Conservation (phyloP, 306 rosid genomes). For the Trifolium pratense region DNA sequence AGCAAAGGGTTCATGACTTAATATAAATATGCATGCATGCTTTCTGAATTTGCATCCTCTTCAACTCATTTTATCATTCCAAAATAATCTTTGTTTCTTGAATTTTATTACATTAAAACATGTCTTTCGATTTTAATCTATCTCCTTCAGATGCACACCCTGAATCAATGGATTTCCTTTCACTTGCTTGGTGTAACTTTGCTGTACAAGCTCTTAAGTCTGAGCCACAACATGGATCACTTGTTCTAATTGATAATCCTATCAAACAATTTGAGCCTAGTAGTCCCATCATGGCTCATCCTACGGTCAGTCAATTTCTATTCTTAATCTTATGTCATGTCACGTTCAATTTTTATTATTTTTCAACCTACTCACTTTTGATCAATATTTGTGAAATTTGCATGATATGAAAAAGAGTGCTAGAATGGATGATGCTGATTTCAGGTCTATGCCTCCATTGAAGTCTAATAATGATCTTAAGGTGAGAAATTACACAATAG, state of each 20-base stretch:
- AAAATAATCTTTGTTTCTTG: not conserved
- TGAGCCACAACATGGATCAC: slow-evolving; percentile 58
- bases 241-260: slow-evolving; percentile 56
- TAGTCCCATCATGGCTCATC: slow-evolving; percentile 45
- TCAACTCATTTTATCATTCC: slow-evolving; percentile 31
- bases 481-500: slow-evolving; percentile 46
- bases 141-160: slow-evolving; percentile 85
- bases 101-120: slow-evolving; percentile 23
- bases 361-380: slow-evolving; percentile 1
- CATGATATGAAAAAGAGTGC: slow-evolving; percentile 56
- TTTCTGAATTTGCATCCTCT: slow-evolving; percentile 33
- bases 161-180: slow-evolving; percentile 86
- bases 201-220: slow-evolving; percentile 85
- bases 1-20: not conserved
- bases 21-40: slow-evolving; percentile 53
- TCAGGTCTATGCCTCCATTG: slow-evolving; percentile 69
- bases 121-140: slow-evolving; percentile 59
- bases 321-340: not conserved
- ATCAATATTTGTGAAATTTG: slow-evolving; percentile 23
- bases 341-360: slow-evolving; percentile 15
- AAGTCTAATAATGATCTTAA: slow-evolving; percentile 86
- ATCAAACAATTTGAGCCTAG: slow-evolving; percentile 52
- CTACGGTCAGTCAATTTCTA: slow-evolving; percentile 49
- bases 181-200: slow-evolving; percentile 85
- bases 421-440: slow-evolving; percentile 66